These are phyloP conservation scores for Westerdykella ornata DNA, from an alignment of 2,329 filamentous ascomycete genomes.

Conservation along the genomic window DNA sequence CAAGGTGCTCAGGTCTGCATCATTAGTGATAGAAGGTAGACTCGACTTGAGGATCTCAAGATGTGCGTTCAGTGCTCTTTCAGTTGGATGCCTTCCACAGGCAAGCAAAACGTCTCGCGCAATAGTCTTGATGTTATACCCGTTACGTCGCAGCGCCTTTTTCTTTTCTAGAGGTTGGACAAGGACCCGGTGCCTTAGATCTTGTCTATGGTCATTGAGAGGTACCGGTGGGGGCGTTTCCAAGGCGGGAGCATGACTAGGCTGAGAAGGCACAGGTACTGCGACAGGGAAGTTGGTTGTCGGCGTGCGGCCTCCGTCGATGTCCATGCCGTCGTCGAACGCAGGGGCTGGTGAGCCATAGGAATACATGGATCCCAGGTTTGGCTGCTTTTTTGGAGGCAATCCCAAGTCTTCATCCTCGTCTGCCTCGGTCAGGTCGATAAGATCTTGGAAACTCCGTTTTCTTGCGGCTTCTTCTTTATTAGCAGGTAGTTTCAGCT, in stretches of 20 bases:
- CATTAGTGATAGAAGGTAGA: slow-evolving; percentile 40
- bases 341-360: slow-evolving; percentile 8
- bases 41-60: slow-evolving; percentile 44
- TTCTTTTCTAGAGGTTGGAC: slow-evolving; percentile 44
- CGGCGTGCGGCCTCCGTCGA: slow-evolving; percentile 7
- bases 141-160: slow-evolving; percentile 44
- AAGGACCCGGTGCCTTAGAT: slow-evolving; percentile 22
- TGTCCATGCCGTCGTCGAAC: slow-evolving; percentile 9
- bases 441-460: slow-evolving; percentile 48
- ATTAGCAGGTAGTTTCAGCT: slow-evolving; percentile 35
- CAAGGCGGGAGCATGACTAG: slow-evolving; percentile 3
- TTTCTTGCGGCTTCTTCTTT: slow-evolving; percentile 54
- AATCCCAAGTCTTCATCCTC: slow-evolving; percentile 40
- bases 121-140: slow-evolving; percentile 56
- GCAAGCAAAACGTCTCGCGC: slow-evolving; percentile 58
- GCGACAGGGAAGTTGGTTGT: slow-evolving; percentile 20
- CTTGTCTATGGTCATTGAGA: slow-evolving; percentile 3
- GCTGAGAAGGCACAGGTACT: slow-evolving; percentile 5
- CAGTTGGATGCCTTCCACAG: slow-evolving; percentile 54
- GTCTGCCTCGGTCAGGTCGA: slow-evolving; percentile 46
- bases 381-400: slow-evolving; percentile 32
- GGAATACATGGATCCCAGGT: slow-evolving; percentile 11
- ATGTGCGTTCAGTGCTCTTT: slow-evolving; percentile 54
- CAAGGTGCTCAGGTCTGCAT: slow-evolving; percentile 52
- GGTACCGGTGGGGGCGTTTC: not conserved